Evolutionary conservation across 1,284 basidiomycete species (phyloP), one percentile per base, ranked within the genome.

Genomic region (Ustilago nuda): DNA sequence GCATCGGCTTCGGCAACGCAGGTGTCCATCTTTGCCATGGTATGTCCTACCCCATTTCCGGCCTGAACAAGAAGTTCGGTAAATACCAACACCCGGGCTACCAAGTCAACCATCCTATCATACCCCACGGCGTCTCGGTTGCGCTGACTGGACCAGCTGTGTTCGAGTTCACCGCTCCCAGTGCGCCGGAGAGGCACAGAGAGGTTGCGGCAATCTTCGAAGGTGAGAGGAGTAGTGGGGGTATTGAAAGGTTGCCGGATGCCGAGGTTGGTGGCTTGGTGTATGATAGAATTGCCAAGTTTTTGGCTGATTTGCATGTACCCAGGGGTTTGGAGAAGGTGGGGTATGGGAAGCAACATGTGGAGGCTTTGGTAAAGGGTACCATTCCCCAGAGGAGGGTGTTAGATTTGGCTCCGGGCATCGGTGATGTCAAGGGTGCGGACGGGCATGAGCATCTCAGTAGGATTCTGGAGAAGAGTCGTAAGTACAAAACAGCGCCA

Each of bases 1-100:
- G 95, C 54, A 96, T 97, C 67, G 95, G 95, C 0, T 98, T 98
- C 82, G 95, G 95, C 41, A 97, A 96, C 83, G 95, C 88, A 3
- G 95, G 95, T 36, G 94, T 97, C 1, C 79, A 82, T 37, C 79
- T 83, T 36, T 82, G 81, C 54, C 82, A 83, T 55, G 82, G 77
- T 8, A 78, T 80, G 75, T 70, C 65, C 12, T 83, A 83, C 65
- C 78, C 82, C 2, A 80, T 83, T 46, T 77, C 73, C 19, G 95
- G 95, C 1, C 87, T 98, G 82, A 98, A 98, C 89, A 98, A 98
- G 88, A 92, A 91, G 76, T 92, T 72, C 19, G 74, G 69, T 19
- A 77, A 82, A 45, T 86, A 85, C 63, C 90, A 92, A 84, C 94
- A 88, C 78, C 86, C 87, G 19, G 87, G 87, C 32, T 89, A 97